phyloP scores from a whole-genome alignment of 345 rosid species.

The Brassica nigra region DNA sequence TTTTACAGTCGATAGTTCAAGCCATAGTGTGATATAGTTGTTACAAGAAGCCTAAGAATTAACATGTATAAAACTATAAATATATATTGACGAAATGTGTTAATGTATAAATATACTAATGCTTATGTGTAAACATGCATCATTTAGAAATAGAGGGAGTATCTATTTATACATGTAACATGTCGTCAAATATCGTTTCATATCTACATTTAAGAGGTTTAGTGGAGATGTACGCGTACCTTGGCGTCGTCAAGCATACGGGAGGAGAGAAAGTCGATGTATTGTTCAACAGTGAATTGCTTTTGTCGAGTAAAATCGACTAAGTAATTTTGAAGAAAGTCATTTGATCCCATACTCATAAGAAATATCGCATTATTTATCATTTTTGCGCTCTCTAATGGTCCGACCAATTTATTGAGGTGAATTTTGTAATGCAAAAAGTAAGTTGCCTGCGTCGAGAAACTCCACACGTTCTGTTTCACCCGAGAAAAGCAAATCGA shows the following conservation, averaged over 20 bases:
- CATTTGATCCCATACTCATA: constrained; percentile 83
- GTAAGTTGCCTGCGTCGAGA: constrained; percentile 60
- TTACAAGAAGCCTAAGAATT: neutral
- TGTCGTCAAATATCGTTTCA: neutral
- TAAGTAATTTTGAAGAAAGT: constrained; percentile 76
- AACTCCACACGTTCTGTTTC: constrained; percentile 62
- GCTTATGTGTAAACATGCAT: neutral
- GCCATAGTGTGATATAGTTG: neutral
- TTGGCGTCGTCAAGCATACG: constrained; percentile 52
- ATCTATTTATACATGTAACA: neutral
- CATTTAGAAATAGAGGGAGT: neutral
- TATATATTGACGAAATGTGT: neutral
- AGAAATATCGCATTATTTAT: constrained; percentile 53
- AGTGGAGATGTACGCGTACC: constrained; percentile 44
- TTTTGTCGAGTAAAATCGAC: constrained; percentile 64
- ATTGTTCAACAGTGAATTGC: constrained; percentile 57
- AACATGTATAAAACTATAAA: neutral
- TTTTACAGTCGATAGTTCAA: neutral
- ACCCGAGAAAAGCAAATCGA: neutral
- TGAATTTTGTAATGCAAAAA: constrained; percentile 69
- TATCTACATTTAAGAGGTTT: neutral
- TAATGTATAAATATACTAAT: too few relatives aligned
- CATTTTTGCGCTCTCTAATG: constrained; percentile 49
- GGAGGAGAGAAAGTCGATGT: constrained; percentile 56
- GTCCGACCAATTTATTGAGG: constrained; percentile 57